Base-by-base conservation (phyloP, 2,329 filamentous ascomycete species). In the Paraphaeosphaeria minitans region DNA sequence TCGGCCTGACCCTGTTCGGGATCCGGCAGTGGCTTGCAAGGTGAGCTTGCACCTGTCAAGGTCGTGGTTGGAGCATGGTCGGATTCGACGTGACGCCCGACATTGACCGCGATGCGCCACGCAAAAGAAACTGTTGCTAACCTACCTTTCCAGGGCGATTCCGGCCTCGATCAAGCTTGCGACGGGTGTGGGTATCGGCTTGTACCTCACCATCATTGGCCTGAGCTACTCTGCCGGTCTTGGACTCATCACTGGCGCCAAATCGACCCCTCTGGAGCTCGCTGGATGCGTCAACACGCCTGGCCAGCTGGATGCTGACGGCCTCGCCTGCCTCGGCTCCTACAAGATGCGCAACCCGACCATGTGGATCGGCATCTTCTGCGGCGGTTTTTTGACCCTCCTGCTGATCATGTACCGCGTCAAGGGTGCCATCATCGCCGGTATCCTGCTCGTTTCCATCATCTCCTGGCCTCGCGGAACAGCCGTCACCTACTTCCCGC, bases 291-390 rank as follows among this genome's bases (percentile, higher is more conserved):
- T 85, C 27, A 35, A 53, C 14, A 45, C 41, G 0, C 69, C 81
- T 0, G 82, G 88, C 48, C 82, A 66, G 59, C 60, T 69, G 58
- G 62, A 77, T 66, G 55, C 65, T 16, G 68, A 66, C 56, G 78
- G 89, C 10, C 68, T 85, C 7, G 51, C 51, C 29, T 95, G 91
- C 73, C 84, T 85, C 0, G 79, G 80, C 51, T 80, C 81, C 21
- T 81, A 85, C 55, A 93, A 93, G 83, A 94, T 96, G 91, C 87
- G 91, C 60, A 91, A 85, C 69, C 90, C 92, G 1, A 87, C 89
- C 24, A 86, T 96, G 85, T 96, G 92, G 92, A 83, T 96, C 53
- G 92, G 92, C 39, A 93, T 96, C 67, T 95, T 96, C 81, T 91
- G 89, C 66, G 91, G 92, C 45, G 91, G 92, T 60, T 84, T 96